phyloP scores from a whole-genome alignment of 177 flowering plant species.

The Telopea speciosissima region DNA sequence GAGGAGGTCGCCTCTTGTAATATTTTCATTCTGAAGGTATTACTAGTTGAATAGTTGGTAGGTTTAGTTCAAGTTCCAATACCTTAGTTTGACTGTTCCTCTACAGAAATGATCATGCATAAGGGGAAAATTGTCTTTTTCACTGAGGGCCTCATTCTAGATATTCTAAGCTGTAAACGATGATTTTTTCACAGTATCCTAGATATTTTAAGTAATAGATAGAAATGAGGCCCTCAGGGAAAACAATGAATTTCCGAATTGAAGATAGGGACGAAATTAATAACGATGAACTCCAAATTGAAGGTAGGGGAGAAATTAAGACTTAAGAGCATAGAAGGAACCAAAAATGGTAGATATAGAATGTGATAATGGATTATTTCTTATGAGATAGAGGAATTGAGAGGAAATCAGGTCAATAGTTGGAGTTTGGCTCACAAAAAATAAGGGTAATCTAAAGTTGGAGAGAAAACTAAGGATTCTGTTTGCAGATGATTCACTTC shows the following conservation, averaged over 20 bases:
- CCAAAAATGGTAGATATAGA: not conserved
- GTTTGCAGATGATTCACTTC: too few relatives aligned
- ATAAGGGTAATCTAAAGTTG: not conserved
- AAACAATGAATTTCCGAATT: too few relatives aligned
- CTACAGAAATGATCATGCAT: not conserved
- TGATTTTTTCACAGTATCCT: too few relatives aligned
- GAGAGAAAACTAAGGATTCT: not conserved
- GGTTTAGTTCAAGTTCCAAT: not conserved
- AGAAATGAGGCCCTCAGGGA: too few relatives aligned
- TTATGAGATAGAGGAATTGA: not conserved
- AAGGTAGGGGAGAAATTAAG: not conserved
- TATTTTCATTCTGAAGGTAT: slow-evolving; percentile 80
- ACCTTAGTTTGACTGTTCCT: not conserved
- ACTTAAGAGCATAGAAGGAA: too few relatives aligned
- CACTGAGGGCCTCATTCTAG: not conserved
- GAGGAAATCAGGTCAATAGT: not conserved
- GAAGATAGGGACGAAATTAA: too few relatives aligned
- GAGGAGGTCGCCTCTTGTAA: slow-evolving; percentile 92
- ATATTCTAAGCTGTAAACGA: not conserved
- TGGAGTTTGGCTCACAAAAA: not conserved
- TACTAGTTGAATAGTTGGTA: not conserved
- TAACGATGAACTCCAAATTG: not conserved
- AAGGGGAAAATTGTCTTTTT: not conserved
- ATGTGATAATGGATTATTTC: not conserved
- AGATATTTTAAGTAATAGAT: too few relatives aligned